A percentile compares a stretch with the other conserved stretches of the same genome.
Conservation (phyloP, 2,329 filamentous ascomycete genomes). For the Diplodia sapinea region DNA sequence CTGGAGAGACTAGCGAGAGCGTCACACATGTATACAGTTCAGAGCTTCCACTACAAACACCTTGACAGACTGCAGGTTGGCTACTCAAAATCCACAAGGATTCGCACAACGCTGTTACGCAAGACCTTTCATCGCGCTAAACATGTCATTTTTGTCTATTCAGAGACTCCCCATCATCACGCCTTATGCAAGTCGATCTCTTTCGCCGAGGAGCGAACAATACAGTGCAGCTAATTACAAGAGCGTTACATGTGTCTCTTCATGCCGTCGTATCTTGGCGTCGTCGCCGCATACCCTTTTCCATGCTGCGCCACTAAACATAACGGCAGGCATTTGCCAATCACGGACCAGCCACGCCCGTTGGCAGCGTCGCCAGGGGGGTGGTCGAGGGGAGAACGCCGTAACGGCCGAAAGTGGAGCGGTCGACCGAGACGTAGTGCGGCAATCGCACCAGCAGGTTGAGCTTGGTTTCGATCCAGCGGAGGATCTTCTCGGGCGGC, state of each 20-base stretch:
- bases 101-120: too few relatives aligned
- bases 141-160: background rate
- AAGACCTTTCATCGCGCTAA: too few relatives aligned
- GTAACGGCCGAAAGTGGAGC: constrained; percentile 93
- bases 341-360: constrained; percentile 9
- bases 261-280: constrained; percentile 4
- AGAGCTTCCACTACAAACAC: too few relatives aligned
- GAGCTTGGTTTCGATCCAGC: constrained; percentile 87
- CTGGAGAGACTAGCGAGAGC: background rate
- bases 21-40: too few relatives aligned
- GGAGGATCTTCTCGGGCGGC: constrained; percentile 83
- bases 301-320: background rate
- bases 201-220: background rate
- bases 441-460: constrained; percentile 84
- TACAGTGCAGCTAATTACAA: background rate
- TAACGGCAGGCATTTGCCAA: background rate
- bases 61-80: too few relatives aligned
- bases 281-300: background rate
- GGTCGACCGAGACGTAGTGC: constrained; percentile 92
- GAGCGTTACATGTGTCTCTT: constrained; percentile 9
- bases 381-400: constrained; percentile 72
- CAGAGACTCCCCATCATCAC: background rate
- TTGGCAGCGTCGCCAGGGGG: constrained; percentile 12
- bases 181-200: background rate
- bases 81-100: too few relatives aligned